These are phyloP conservation scores for Nigrograna mackinnonii DNA, from an alignment of 2,329 filamentous ascomycete species.

Conservation along the genomic window DNA sequence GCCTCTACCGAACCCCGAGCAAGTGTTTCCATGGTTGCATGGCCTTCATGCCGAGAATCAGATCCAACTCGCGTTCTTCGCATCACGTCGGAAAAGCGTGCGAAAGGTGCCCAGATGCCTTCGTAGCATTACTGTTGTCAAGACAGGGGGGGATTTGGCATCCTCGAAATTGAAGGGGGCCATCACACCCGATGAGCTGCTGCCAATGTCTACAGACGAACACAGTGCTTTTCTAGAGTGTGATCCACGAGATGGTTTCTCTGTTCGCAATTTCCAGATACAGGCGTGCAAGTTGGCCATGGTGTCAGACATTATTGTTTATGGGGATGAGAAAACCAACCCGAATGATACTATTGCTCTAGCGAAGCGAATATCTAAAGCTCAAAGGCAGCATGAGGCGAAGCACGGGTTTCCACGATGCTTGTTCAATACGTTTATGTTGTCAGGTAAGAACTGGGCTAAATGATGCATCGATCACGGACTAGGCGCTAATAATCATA, in stretches of 20 bases:
- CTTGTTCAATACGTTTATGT: slow-evolving; percentile 84
- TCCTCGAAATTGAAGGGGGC: slow-evolving; percentile 83
- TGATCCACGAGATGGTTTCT: slow-evolving; percentile 89
- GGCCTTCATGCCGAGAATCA: slow-evolving; percentile 88
- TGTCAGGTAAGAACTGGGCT: slow-evolving; percentile 61
- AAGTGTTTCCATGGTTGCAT: slow-evolving; percentile 95
- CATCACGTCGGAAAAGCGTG: slow-evolving; percentile 71
- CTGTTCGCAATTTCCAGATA: slow-evolving; percentile 96
- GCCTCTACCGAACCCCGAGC: slow-evolving; percentile 79
- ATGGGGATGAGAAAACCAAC: slow-evolving; percentile 71
- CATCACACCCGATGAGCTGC: slow-evolving; percentile 77
- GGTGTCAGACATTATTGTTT: slow-evolving; percentile 90
- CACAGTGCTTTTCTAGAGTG: slow-evolving; percentile 73
- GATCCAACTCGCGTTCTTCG: slow-evolving; percentile 88
- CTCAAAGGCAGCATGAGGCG: slow-evolving; percentile 74
- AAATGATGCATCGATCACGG: background rate
- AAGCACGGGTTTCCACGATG: slow-evolving; percentile 60
- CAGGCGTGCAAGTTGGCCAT: slow-evolving; percentile 86
- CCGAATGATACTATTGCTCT: slow-evolving; percentile 68
- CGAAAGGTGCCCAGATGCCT: slow-evolving; percentile 75
- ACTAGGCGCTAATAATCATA: slow-evolving; percentile 15
- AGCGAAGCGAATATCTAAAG: slow-evolving; percentile 67
- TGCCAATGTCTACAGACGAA: slow-evolving; percentile 55
- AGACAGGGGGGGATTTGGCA: slow-evolving; percentile 80
- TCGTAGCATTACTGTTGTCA: slow-evolving; percentile 82